A percentile compares a stretch with the other conserved stretches of the same genome.
phyloP scores from a whole-genome alignment of 2,329 filamentous ascomycete species.

The Paraconiothyrium sp. region DNA sequence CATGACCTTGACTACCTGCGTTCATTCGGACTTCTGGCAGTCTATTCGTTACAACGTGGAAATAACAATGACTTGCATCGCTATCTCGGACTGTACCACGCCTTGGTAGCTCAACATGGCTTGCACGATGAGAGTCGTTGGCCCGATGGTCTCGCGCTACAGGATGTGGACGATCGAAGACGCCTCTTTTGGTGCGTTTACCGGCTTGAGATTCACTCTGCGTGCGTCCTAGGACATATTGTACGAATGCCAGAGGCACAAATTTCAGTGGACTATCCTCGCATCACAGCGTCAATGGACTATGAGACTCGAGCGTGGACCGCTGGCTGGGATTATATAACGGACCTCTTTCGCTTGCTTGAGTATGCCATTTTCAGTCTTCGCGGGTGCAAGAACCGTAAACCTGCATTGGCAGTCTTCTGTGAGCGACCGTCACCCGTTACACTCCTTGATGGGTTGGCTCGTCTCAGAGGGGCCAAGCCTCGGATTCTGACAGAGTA shows the following conservation, averaged over 20 bases:
- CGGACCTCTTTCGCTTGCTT: no score
- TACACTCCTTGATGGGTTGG: no score
- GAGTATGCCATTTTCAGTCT: no score
- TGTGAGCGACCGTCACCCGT: no score
- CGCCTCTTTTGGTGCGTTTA: not conserved
- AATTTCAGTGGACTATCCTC: not conserved
- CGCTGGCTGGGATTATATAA: no score
- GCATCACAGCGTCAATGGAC: no score
- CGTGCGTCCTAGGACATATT: not conserved
- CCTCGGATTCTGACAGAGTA: no score
- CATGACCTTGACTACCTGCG: not conserved
- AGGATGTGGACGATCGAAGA: not conserved
- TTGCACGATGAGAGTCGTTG: not conserved
- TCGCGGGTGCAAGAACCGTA: no score
- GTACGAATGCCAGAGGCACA: not conserved
- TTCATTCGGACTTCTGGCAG: not conserved
- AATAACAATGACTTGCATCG: not conserved
- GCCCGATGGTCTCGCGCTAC: not conserved
- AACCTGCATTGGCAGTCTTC: no score
- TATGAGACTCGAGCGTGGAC: no score
- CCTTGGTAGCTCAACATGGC: not conserved
- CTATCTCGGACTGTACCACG: not conserved
- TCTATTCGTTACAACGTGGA: not conserved
- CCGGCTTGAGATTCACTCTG: not conserved
- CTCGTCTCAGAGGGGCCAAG: no score